These are phyloP conservation scores for Euptelea pleiosperma DNA, from an alignment of 164 flowering plant species.

Conservation along the genomic window DNA sequence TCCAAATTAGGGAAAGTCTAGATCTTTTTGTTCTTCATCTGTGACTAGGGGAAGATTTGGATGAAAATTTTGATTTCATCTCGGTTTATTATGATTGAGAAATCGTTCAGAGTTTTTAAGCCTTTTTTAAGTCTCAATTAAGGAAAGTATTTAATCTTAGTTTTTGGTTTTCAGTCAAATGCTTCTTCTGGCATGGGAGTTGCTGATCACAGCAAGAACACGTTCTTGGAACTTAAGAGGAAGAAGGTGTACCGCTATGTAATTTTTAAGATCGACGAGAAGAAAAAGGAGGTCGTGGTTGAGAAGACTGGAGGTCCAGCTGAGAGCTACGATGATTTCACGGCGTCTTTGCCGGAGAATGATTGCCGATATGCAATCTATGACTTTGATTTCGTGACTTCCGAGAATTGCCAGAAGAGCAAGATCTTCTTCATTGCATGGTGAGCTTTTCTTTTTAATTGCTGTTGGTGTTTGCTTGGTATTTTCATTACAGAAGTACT, in stretches of 20 bases:
- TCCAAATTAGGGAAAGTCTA: no score
- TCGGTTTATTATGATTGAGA: no score
- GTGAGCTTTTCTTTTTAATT: conserved; percentile 40
- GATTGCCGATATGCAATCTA: conserved; percentile 77
- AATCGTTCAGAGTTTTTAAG: no score
- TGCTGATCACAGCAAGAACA: conserved; percentile 53
- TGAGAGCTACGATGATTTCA: conserved; percentile 70
- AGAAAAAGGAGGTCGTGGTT: conserved; percentile 65
- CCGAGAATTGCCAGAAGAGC: conserved; percentile 80
- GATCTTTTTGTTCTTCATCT: no score
- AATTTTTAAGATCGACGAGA: conserved; percentile 71
- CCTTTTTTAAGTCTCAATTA: no score
- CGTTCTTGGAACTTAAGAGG: conserved; percentile 58
- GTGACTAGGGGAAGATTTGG: no score
- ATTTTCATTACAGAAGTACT: no score
- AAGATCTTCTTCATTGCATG: conserved; percentile 79
- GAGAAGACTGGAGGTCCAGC: conserved; percentile 69
- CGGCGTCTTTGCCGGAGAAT: conserved; percentile 61
- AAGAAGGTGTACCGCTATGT: conserved; percentile 69
- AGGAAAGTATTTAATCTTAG: no score
- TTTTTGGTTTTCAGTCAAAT: conserved; percentile 35
- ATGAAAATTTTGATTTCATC: no score
- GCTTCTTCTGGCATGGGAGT: conserved; percentile 73
- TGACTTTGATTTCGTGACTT: conserved; percentile 70
- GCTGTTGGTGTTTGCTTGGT: neutral